Evolutionary conservation across 208 protist genomes (phyloP).

Genomic region (Leishmania lainsoni): DNA sequence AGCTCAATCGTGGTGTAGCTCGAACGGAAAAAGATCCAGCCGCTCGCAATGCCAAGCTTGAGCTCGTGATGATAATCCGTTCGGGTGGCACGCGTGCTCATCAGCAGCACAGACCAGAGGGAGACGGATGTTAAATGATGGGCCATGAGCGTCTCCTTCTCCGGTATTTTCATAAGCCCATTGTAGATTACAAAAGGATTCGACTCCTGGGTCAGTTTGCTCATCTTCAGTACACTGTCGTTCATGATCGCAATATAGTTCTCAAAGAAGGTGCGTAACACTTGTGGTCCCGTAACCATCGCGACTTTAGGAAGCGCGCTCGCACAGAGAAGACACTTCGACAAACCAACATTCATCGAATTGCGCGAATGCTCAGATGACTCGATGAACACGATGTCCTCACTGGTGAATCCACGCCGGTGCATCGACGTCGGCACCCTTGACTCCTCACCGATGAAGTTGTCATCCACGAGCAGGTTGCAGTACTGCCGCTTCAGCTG

Average conservation of each 20-base stretch:
- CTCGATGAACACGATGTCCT: constrained; percentile 61
- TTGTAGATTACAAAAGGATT: constrained; percentile 80
- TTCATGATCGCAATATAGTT: constrained; percentile 32
- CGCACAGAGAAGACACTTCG: constrained; percentile 67
- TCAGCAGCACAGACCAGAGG: constrained; percentile 78
- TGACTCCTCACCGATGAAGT: constrained; percentile 43
- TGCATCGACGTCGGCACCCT: background rate
- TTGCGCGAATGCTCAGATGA: constrained; percentile 55
- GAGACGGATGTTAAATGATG: constrained; percentile 55
- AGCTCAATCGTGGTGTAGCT: constrained; percentile 52
- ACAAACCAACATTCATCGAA: constrained; percentile 61
- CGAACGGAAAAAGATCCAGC: constrained; percentile 80
- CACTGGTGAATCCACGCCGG: background rate
- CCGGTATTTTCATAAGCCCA: constrained; percentile 41
- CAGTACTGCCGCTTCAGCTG: constrained; percentile 81
- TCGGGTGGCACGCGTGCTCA: constrained; percentile 46
- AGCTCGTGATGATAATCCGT: constrained; percentile 63
- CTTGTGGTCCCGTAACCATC: constrained; percentile 42
- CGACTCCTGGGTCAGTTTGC: constrained; percentile 20
- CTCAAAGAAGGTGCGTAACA: constrained; percentile 62
- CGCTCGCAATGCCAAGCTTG: constrained; percentile 59
- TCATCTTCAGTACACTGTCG: constrained; percentile 54
- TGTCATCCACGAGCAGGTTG: constrained; percentile 50
- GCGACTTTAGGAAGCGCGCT: constrained; percentile 73
- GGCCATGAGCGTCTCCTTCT: constrained; percentile 37